Evolutionary conservation across 73 alveolate genomes (phyloP), one percentile per base, ranked within the genome.

Genomic region (Blepharisma stoltei): DNA sequence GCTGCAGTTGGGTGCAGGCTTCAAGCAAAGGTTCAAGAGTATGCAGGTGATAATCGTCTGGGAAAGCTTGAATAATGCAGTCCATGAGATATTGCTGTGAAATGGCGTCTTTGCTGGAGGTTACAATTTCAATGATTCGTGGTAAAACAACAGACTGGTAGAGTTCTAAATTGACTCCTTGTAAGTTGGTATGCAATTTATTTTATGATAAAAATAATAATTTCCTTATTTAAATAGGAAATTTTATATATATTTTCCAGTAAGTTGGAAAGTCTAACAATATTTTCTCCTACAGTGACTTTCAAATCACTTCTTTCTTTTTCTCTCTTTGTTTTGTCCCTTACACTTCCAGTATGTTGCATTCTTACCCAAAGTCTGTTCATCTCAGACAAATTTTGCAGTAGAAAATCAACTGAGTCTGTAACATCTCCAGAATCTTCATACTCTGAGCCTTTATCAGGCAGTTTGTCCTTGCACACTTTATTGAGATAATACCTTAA

Each of bases 321-420:
- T 83, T 95, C 99, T 80, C 98, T 88, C 70, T 86, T 82, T 27
- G 90, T 85, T 67, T 89, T 91, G 65, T 89, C 95, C 76, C 81
- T 91, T n/a, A 86, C 44, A 32, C 89, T 50, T 21, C 94, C 91
- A n/a, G 88, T 55, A 67, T 87, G 86, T 38, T 94, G 94, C 78
- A 96, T 88, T 79, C 99, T 83, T 81, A 96, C 93, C 99, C 99
- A 96, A 44, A 96, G 93, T 82, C 96, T 88, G 81, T 95, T 94
- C 99, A 96, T 96, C 86, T 96, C 99, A 65, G 89, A 89, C 83
- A 96, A 75, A 83, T 96, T 96, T 80, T 92, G 88, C 45, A 95
- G 78, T 23, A 96, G 82, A 70, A 96, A 90, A 67, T 96, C 97
- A 54, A 96, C 79, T 18, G 98, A 89, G 83, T 96, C 99, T 68